Evolutionary conservation across 2,329 filamentous ascomycete genomes (phyloP).

Genomic region (Diplodia sapinea): DNA sequence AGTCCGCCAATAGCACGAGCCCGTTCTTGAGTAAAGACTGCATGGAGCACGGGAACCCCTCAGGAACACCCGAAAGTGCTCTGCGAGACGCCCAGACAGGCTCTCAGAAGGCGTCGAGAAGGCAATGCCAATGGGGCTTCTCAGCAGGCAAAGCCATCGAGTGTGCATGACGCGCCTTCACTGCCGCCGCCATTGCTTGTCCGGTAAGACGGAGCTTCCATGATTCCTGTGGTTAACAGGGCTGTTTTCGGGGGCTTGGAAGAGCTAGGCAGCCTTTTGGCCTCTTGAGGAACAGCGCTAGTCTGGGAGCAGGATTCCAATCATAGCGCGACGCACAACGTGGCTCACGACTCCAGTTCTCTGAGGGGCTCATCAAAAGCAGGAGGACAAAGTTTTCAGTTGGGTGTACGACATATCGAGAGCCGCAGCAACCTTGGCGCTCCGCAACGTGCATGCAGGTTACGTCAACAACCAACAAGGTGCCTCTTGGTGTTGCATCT

Average conservation of each 20-base stretch:
- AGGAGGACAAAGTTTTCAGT: not conserved
- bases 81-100: not conserved
- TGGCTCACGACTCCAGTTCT: not conserved
- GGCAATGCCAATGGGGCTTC: not conserved
- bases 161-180: not conserved
- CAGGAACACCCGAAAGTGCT: not conserved
- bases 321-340: not conserved
- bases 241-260: not conserved
- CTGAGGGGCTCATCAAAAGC: not conserved
- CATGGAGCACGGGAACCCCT: conserved; percentile 12
- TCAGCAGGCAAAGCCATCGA: not conserved
- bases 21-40: not conserved
- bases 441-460: not conserved
- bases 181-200: not conserved
- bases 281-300: not conserved
- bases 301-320: not conserved
- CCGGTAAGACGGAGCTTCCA: not conserved
- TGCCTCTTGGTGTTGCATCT: not conserved
- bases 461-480: not conserved
- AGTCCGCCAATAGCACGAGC: not conserved
- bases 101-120: not conserved
- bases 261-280: not conserved
- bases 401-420: not conserved
- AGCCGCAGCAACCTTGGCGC: not conserved
- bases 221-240: not conserved